phyloP scores from a whole-genome alignment of 257 asterid genomes.

The Thymus quinquecostatus region DNA sequence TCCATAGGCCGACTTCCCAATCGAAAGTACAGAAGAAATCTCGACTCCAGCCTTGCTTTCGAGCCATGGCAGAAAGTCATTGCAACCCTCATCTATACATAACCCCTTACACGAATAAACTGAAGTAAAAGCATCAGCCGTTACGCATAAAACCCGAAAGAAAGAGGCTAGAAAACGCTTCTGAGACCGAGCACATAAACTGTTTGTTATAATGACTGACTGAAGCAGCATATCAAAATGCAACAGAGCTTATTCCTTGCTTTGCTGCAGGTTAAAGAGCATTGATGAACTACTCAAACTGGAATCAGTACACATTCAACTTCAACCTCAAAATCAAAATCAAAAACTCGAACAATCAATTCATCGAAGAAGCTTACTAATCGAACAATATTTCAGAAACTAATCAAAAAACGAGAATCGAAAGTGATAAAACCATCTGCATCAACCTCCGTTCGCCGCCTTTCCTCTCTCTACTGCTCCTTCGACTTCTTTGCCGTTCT shows the following conservation, averaged over 20 bases:
- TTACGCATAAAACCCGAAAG: constrained; percentile 22
- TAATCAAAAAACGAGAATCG: background rate
- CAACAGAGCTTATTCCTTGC: background rate
- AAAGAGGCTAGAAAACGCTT: constrained; percentile 34
- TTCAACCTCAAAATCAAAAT: background rate
- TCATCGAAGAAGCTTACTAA: constrained; percentile 2
- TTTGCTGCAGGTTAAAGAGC: constrained; percentile 2
- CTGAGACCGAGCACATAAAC: constrained; percentile 39
- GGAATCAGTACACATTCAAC: constrained; percentile 1
- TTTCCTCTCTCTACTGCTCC: constrained; percentile 40
- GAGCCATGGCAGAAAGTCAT: constrained; percentile 74
- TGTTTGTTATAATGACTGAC: constrained; percentile 43
- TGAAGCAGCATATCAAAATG: constrained; percentile 37
- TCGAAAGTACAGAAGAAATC: constrained; percentile 63
- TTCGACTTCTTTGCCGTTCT: constrained; percentile 56
- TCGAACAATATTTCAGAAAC: constrained; percentile 4
- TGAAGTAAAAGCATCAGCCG: constrained; percentile 15
- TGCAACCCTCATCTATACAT: constrained; percentile 42
- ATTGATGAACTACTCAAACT: background rate
- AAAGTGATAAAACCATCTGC: background rate
- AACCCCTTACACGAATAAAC: constrained; percentile 28
- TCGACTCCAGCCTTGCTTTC: constrained; percentile 58
- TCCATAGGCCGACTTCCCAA: constrained; percentile 67
- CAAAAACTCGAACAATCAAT: background rate
- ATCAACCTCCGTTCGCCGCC: constrained; percentile 17